Base-by-base conservation (phyloP, 1,284 basidiomycete genomes). In the Ceratobasidium papillatum region DNA sequence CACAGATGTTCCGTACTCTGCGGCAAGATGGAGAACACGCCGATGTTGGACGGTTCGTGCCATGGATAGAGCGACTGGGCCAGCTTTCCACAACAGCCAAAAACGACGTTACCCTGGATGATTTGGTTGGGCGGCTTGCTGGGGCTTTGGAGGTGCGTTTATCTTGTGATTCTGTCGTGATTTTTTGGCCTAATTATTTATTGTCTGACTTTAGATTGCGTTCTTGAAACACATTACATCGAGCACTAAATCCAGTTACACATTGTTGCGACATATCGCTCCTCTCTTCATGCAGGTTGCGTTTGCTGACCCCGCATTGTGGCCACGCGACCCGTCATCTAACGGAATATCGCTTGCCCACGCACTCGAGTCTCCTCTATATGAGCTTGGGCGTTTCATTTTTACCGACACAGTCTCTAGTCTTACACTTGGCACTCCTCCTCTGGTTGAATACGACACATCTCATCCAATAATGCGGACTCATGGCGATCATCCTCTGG, bases 91-190 rank as follows among this genome's bases (percentile, higher is more conserved):
- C 43, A 0, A 32, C n/a, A 25, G 43, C 61, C 2, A 17, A 22
- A 19, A 38, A 41, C 25, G 71, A 73, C 12, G 8, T 17, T 1
- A 32, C 12, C 1, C 22, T 63, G 38, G 47, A 51, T 1, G 59
- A 47, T 17, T 9, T 62, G 49, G 9, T 22, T 3, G n/a, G 30
- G 17, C 43, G 47, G 11, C 27, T 73, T 9, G 38, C 49, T 8
- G 61, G 61, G 8, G 71, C 45, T 7, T n/a, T 73, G 51, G 71
- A 63, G 59, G 71, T 73, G 38, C n/a, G 59, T 41, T 7, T 8
- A 3, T 54, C 43, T n/a, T n/a, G n/a, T n/a, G n/a, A n/a, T n/a
- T n/a, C n/a, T n/a, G n/a, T n/a, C n/a, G n/a, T n/a, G n/a, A n/a
- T n/a, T n/a, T n/a, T n/a, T n/a, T n/a, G n/a, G n/a, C n/a, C n/a